Base-by-base conservation (phyloP, 257 asterid genomes). In the Linaria vulgaris region DNA sequence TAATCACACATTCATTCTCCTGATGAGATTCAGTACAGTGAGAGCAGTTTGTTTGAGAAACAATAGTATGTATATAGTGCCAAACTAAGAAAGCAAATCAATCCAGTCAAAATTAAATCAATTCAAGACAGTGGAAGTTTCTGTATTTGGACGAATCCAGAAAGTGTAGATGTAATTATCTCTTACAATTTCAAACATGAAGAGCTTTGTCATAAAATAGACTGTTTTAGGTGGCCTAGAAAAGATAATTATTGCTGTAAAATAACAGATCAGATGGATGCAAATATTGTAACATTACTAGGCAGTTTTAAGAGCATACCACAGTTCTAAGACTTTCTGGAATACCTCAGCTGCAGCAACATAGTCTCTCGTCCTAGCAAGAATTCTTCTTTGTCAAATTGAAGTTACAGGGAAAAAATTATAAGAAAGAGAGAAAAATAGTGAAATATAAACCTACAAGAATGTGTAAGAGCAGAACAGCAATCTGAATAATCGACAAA, bases 301-400 rank as follows among this genome's bases (percentile, higher is more conserved):
- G 68, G 68, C 38, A 67, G 48, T 68, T 56, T 47, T 39, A 59
- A 66, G 61, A 73, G 67, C 87, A 76, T 88, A 94, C 99, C 99
- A 82, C 68, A 79, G 78, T 72, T 79, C 90, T 68, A 94, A 75
- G 56, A 86, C 88, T 71, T 80, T 86, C 86, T 85, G 85, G 68
- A 87, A 88, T 52, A 83, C 67, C 45, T 76, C 91, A 72, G 92
- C 88, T 49, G 99, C 97, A 19, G 95, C 90, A 82, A 81, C 78
- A 77, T 78, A 84, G 74, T 94, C 94, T 70, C 96, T 88, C 71
- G 88, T 84, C 88, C 74, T 86, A 59, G 97, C 97, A 77, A 85
- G 97, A 81, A 94, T 96, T 78, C 85, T 83, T 74, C 99, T 97
- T 97, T 94, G 98, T 92, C 90, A 87, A 92, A 95, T 92, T 92